Evolutionary conservation across 176 grass and related monocot genomes (phyloP), one percentile per base, ranked within the genome.

Genomic region (Poa annua): DNA sequence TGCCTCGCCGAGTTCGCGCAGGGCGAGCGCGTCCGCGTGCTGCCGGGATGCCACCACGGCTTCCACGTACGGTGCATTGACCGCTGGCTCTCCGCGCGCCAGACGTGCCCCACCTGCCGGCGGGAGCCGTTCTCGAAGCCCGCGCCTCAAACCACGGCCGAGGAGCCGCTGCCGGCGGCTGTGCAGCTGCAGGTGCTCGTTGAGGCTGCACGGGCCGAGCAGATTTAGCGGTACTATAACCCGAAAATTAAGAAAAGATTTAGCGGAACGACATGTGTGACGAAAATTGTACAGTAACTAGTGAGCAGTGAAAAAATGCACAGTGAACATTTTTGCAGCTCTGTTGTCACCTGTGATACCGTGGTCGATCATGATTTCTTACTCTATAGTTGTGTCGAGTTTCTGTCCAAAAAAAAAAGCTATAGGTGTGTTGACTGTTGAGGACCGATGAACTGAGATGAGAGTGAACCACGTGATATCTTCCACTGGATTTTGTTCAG

Each of bases 41-140:
- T 99, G 45, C 96, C 93, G 32, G 34, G 25, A 21, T 99, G 96
- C 87, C 80, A 83, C 77, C 96, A 99, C 77, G 93, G 91, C 14
- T 99, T 99, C 93, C 96, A 99, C 50, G 89, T 86, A 0, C 81
- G 81, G 24, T 99, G 96, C 86, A 93, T 98, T 75, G 96, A 98
- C 77, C 87, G 85, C 39, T 98, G 96, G 96, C 63, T 98, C 73
- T 81, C 83, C 59, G 91, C 81, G 38, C 77, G 59, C 66, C 88
- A 84, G 59, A 93, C 92, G 32, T 98, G 96, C 76, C 96, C 96
- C n/a, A 98, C 91, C 57, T 98, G 96, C 87, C 81, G 96, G 62
- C 89, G 83, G 71, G 66, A 72, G 86, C 89, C 92, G 41, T 93
- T 96, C 74, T 69, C 71, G 29, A 72, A 71, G 3, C 50, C 70